Evolutionary conservation across 164 flowering plant genomes (phyloP).

Genomic region (Stephania yunnanensis): DNA sequence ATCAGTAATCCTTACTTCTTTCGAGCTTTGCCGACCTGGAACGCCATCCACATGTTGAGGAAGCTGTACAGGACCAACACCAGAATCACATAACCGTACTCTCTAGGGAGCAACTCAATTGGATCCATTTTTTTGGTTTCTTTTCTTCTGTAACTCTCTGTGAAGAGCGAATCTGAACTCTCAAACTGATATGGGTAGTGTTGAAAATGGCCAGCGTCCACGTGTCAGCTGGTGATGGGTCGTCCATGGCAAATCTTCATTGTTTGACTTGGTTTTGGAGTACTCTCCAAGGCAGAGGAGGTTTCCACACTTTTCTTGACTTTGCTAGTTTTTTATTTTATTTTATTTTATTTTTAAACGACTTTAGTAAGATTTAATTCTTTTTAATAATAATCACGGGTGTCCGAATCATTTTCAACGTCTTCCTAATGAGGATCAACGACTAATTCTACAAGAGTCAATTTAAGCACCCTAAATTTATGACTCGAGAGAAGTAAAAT

Average conservation of each 20-base stretch:
- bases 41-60: conserved; percentile 74
- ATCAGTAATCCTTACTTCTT: conserved; percentile 35
- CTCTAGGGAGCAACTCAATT: conserved; percentile 42
- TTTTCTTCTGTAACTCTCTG: background rate
- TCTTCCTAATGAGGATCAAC: too few species aligned
- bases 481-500: too few species aligned
- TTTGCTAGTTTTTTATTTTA: background rate
- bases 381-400: too few species aligned
- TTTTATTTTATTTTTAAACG: too few species aligned
- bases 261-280: background rate
- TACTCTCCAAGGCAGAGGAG: too few species aligned
- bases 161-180: background rate
- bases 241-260: background rate
- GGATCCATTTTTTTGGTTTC: conserved; percentile 25
- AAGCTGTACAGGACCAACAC: conserved; percentile 52
- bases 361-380: too few species aligned
- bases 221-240: too few species aligned
- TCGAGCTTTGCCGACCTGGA: conserved; percentile 70
- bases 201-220: background rate
- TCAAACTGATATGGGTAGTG: background rate
- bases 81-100: conserved; percentile 73
- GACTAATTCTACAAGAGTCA: too few species aligned
- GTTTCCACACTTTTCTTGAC: background rate
- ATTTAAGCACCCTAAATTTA: too few species aligned
- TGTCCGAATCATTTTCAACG: too few species aligned